Conservation (phyloP, 768 basidiomycete species). For the Psilocybe azurescens region DNA sequence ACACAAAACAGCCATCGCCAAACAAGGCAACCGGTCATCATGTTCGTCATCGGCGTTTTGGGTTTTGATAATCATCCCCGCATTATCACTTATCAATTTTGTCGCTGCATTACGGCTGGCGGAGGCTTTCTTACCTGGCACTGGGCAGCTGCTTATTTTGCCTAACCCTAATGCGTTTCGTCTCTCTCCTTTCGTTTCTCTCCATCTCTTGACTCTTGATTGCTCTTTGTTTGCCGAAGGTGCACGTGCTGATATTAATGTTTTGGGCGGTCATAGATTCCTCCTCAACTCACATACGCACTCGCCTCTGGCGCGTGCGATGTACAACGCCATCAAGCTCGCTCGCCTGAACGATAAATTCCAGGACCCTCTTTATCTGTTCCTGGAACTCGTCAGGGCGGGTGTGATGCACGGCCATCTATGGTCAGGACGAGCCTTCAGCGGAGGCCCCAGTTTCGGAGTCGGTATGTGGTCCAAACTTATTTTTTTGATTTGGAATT, state of each 20-base stretch:
- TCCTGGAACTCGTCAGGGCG: conserved; percentile 94
- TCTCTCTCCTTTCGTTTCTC: neutral
- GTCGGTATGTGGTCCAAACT: conserved; percentile 57
- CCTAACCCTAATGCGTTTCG: neutral
- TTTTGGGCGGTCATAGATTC: conserved; percentile 61
- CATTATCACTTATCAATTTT: neutral
- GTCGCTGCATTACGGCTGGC: neutral
- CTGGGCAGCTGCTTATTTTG: neutral
- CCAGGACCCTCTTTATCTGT: conserved; percentile 94
- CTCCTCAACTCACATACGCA: conserved; percentile 88
- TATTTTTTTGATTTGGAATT: conserved; percentile 1
- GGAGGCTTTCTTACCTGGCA: neutral
- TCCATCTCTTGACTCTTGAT: neutral
- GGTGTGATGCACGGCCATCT: conserved; percentile 95
- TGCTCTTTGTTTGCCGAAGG: conserved; percentile 1
- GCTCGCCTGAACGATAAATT: conserved; percentile 96
- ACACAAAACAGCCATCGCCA: neutral
- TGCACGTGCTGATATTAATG: conserved; percentile 5
- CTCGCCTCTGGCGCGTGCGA: conserved; percentile 88
- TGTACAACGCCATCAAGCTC: conserved; percentile 79
- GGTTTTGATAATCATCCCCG: conserved; percentile 1
- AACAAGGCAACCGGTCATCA: neutral
- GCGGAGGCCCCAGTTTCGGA: conserved; percentile 95
- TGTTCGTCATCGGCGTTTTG: neutral
- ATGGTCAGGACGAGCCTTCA: conserved; percentile 88